phyloP scores from a whole-genome alignment of 768 basidiomycete species.

The Russula sp. region DNA sequence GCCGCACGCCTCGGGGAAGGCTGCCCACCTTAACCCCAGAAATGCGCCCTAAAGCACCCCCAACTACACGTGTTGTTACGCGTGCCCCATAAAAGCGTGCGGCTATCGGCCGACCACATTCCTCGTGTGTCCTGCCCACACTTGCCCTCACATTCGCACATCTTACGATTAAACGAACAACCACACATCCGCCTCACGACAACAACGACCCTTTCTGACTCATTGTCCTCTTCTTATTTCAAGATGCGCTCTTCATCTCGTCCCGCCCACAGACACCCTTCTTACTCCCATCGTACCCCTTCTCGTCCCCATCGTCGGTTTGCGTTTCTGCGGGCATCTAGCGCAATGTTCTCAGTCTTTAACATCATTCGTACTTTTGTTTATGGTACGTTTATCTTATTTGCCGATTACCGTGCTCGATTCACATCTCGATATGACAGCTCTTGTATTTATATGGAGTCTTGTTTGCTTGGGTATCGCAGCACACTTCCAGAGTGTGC shows the following conservation, averaged over 20 bases:
- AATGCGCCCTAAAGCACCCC: neutral
- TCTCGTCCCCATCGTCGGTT: conserved; percentile 11
- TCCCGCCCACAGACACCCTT: conserved; percentile 26
- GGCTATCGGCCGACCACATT: conserved; percentile 11
- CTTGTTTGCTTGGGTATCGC: conserved; percentile 75
- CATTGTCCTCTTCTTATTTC: conserved; percentile 30
- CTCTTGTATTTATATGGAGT: conserved; percentile 62
- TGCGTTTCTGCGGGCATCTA: conserved; percentile 14
- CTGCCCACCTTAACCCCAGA: neutral
- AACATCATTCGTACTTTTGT: conserved; percentile 58
- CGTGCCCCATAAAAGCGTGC: conserved; percentile 15
- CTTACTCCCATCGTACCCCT: conserved; percentile 9
- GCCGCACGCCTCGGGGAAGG: too few species aligned
- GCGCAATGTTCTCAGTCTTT: conserved; percentile 63
- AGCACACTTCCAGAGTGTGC: conserved; percentile 63
- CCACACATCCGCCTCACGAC: conserved; percentile 23
- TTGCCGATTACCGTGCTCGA: neutral
- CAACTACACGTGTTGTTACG: conserved; percentile 5
- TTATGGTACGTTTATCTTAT: conserved; percentile 45
- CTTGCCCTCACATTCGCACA: conserved; percentile 9
- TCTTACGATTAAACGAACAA: conserved; percentile 5
- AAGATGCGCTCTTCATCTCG: conserved; percentile 23
- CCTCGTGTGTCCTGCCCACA: conserved; percentile 20
- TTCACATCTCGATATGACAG: conserved; percentile 31
- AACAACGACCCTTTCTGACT: conserved; percentile 27